Conservation (phyloP, 1,139 yeast species). For the Hanseniaspora gamundiae region DNA sequence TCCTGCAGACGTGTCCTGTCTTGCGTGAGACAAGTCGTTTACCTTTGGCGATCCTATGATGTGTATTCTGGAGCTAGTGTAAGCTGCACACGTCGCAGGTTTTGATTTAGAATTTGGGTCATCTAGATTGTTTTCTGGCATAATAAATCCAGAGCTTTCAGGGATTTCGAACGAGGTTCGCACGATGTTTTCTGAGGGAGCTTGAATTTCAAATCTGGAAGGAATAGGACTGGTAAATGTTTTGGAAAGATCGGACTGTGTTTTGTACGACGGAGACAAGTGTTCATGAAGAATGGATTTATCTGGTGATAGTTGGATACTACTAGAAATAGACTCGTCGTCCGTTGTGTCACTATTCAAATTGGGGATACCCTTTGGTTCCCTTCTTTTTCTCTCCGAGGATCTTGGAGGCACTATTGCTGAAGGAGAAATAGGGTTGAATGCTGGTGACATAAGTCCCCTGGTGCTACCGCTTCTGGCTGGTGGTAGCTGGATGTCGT, state of each 20-base stretch:
- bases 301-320: slow-evolving; percentile 6
- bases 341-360: slow-evolving; percentile 3
- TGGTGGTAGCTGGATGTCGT: background rate
- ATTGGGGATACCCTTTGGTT: background rate
- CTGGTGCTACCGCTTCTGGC: background rate
- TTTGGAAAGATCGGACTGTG: background rate
- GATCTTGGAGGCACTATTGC: slow-evolving; percentile 7
- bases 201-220: background rate
- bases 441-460: background rate
- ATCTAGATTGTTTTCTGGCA: too few species aligned
- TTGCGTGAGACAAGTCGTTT: background rate
- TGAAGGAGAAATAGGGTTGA: background rate
- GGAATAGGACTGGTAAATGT: background rate
- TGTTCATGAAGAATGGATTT: background rate
- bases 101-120: slow-evolving; percentile 8
- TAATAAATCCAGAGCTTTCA: background rate
- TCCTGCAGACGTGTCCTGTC: background rate
- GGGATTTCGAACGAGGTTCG: slow-evolving; percentile 2
- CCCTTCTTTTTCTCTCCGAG: slow-evolving; percentile 2
- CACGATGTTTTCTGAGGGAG: background rate
- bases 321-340: slow-evolving; percentile 1
- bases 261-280: too few species aligned
- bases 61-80: slow-evolving; percentile 25
- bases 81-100: slow-evolving; percentile 25
- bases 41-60: slow-evolving; percentile 9